phyloP scores from a whole-genome alignment of 495 filamentous ascomycete species.

The Lasiosphaeriaceae sp. region DNA sequence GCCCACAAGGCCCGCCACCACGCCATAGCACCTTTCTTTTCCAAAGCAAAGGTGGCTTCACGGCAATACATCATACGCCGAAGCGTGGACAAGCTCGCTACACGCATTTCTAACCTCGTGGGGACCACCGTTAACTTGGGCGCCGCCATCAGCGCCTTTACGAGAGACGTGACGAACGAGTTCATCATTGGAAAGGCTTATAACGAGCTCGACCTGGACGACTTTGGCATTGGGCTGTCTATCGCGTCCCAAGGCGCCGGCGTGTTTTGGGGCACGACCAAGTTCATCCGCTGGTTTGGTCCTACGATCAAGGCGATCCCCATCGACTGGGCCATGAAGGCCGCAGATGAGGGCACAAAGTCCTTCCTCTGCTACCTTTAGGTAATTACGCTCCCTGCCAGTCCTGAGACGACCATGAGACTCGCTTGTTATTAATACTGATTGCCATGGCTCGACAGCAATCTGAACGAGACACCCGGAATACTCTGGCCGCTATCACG shows the following conservation, averaged over 20 bases:
- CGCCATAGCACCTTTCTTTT: slow-evolving; percentile 21
- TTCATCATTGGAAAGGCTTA: slow-evolving; percentile 27
- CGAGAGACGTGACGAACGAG: slow-evolving; percentile 19
- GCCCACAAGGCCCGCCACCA: slow-evolving; percentile 19
- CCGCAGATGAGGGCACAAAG: slow-evolving; percentile 14
- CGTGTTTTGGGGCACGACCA: slow-evolving; percentile 24
- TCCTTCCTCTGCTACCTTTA: slow-evolving; percentile 22
- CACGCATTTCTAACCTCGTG: slow-evolving; percentile 17
- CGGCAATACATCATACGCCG: slow-evolving; percentile 16
- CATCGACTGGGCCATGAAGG: slow-evolving; percentile 5
- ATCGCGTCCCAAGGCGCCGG: slow-evolving; percentile 12
- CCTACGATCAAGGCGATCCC: slow-evolving; percentile 24
- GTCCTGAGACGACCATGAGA: no score
- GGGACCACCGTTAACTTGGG: slow-evolving; percentile 24
- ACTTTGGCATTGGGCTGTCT: slow-evolving; percentile 21
- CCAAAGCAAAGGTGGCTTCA: slow-evolving; percentile 21
- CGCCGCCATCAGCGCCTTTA: slow-evolving; percentile 28
- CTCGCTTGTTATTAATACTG: background rate
- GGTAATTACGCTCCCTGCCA: slow-evolving; percentile 6
- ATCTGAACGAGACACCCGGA: slow-evolving; percentile 13
- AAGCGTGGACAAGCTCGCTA: slow-evolving; percentile 25
- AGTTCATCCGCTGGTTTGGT: slow-evolving; percentile 24
- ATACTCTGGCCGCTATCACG: slow-evolving; percentile 12
- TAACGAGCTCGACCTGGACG: slow-evolving; percentile 22
- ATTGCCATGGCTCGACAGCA: background rate